Evolutionary conservation across 1,284 basidiomycete genomes (phyloP).

Genomic region (Rhodotorula glutinis): DNA sequence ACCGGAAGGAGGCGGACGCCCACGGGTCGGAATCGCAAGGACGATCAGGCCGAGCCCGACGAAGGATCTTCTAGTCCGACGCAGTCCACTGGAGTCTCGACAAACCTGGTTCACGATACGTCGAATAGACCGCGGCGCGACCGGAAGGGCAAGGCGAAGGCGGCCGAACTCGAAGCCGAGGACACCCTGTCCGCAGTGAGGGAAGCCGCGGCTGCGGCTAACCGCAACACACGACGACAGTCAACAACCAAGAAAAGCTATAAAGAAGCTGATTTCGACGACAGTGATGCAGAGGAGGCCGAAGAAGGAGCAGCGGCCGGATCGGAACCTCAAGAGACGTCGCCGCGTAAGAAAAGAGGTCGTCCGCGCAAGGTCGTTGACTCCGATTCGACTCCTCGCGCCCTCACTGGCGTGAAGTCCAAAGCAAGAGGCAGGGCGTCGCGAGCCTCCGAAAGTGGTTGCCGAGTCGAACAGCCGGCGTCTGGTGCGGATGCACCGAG

Average conservation of each 20-base stretch:
- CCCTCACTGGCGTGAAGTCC: no score
- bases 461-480: no score
- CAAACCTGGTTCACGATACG: no score
- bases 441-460: no score
- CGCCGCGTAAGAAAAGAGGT: background rate
- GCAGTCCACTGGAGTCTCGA: no score
- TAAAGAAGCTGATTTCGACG: no score
- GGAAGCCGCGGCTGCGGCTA: background rate
- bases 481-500: no score
- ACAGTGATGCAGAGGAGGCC: background rate
- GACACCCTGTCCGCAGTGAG: background rate
- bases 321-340: background rate
- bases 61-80: no score
- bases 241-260: no score
- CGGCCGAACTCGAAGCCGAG: background rate
- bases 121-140: background rate
- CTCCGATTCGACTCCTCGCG: no score
- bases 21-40: background rate
- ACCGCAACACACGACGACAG: background rate
- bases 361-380: background rate
- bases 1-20: background rate
- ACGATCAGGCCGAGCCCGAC: no score
- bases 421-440: no score
- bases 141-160: background rate
- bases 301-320: background rate